These are phyloP conservation scores for Fistulinella cinereoalba DNA, from an alignment of 1,284 basidiomycete species.

Conservation along the genomic window DNA sequence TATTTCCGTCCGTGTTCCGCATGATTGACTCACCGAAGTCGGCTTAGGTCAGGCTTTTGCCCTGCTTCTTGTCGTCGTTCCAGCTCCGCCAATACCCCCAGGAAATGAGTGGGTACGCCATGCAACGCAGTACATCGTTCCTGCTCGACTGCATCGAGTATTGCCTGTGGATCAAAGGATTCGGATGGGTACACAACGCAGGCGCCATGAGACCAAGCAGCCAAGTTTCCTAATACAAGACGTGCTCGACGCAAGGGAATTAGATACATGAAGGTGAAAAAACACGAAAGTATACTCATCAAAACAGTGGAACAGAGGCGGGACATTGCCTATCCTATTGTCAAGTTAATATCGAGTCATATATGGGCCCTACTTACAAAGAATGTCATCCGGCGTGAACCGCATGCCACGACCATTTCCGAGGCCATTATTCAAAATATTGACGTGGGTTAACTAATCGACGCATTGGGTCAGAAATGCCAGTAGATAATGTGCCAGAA, in stretches of 20 bases:
- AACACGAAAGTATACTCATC: constrained; percentile 53
- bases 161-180: constrained; percentile 58
- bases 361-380: constrained; percentile 66
- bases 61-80: constrained; percentile 50
- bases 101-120: constrained; percentile 83
- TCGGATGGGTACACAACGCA: constrained; percentile 75
- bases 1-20: neutral
- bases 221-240: constrained; percentile 78
- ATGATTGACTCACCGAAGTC: constrained; percentile 51
- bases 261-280: constrained; percentile 1
- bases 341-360: too few relatives aligned
- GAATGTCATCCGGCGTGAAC: constrained; percentile 57
- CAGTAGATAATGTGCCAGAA: neutral
- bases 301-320: constrained; percentile 84
- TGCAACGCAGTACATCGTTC: constrained; percentile 78
- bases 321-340: constrained; percentile 59
- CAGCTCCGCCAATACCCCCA: constrained; percentile 68
- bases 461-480: neutral
- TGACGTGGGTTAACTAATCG: constrained; percentile 68
- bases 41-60: constrained; percentile 45
- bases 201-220: constrained; percentile 73
- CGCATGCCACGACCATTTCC: constrained; percentile 71
- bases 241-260: constrained; percentile 41
- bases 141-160: constrained; percentile 62
- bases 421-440: constrained; percentile 76